Evolutionary conservation across 305 asterid genomes (phyloP), one percentile per base, ranked within the genome.

Genomic region (Fraxinus baroniana): DNA sequence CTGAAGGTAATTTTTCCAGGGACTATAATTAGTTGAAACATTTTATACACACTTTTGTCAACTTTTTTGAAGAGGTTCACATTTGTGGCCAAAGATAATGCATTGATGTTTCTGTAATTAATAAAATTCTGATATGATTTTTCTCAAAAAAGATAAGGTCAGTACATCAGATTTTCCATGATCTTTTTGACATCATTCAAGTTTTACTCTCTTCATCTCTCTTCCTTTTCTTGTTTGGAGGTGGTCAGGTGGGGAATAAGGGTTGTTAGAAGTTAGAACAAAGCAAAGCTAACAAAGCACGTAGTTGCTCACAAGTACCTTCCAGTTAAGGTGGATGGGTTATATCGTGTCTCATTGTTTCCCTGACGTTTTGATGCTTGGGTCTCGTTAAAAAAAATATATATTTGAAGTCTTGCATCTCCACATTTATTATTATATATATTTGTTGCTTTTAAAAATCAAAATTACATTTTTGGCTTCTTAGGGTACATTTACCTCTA

Each of bases 1-100:
- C 89, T 97, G 82, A 97, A 96, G 99, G 99, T 96, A 84, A 85
- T 66, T 83, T 84, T 52, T 77, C 20, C 64, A 28, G 22, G 76
- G 49, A 70, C 80, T 39, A 37, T 73, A 36, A 2, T 52, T 77
- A 26, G 68, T 49, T 28, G 37, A 70, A 39, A 70, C 66, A 39
- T 76, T 78, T 32, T 80, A 73, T 30, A 28, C 32, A 70, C 60
- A 80, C 84, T 35, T 77, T 55, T 32, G 36, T 80, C 86, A 17
- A 76, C 55, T 62, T 78, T 28, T 26, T 30, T 80, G 41, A 41
- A 66, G n/a, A 55, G 71, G 15, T 32, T 30, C 36, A 26, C 41
- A 30, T 75, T 37, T 74, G 80, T 39, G 55, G 13, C 78, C 18
- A 55, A 55, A 81, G 20, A 30, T 70, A 20, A 70, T 30, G 39